Percentiles rank a stretch among this genome's conserved stretches.
These are phyloP conservation scores for Ogataea salicorniae DNA, from an alignment of 805 yeast species.

Conservation along the genomic window DNA sequence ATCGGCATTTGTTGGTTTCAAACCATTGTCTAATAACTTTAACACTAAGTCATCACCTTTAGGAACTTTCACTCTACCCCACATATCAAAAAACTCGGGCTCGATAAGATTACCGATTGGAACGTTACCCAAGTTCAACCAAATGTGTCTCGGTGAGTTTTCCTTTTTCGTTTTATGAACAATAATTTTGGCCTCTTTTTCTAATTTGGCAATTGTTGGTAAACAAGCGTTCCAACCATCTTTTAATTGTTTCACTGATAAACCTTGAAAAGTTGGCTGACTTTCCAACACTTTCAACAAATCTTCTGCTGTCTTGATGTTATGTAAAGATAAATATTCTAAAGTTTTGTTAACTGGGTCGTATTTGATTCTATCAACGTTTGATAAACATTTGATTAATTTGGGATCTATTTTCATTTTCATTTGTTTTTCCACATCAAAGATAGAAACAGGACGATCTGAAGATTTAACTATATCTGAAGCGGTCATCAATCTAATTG, in stretches of 20 bases:
- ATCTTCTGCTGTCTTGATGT: conserved; percentile 77
- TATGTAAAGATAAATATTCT: conserved; percentile 85
- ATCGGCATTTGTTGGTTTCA: conserved; percentile 96
- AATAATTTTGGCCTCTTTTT: conserved; percentile 67
- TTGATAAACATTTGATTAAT: conserved; percentile 65
- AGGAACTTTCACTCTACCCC: conserved; percentile 79
- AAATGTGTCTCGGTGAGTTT: conserved; percentile 83
- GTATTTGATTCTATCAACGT: conserved; percentile 71
- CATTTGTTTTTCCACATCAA: conserved; percentile 62
- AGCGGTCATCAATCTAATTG: conserved; percentile 85
- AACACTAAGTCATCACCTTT: conserved; percentile 76
- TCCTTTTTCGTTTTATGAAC: conserved; percentile 92
- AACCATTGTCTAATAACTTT: conserved; percentile 71
- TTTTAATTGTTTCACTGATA: conserved; percentile 65
- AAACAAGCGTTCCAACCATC: conserved; percentile 96
- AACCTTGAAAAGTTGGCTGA: conserved; percentile 85
- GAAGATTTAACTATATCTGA: conserved; percentile 78
- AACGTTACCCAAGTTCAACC: conserved; percentile 77
- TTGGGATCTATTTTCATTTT: conserved; percentile 56
- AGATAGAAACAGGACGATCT: conserved; percentile 64
- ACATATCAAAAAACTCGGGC: conserved; percentile 73
- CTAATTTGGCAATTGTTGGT: conserved; percentile 72
- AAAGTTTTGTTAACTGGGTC: conserved; percentile 58
- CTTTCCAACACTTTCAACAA: conserved; percentile 65
- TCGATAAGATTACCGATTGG: conserved; percentile 51